Evolutionary conservation across 1,139 yeast genomes (phyloP).

Genomic region (Geotrichum histeridarum): DNA sequence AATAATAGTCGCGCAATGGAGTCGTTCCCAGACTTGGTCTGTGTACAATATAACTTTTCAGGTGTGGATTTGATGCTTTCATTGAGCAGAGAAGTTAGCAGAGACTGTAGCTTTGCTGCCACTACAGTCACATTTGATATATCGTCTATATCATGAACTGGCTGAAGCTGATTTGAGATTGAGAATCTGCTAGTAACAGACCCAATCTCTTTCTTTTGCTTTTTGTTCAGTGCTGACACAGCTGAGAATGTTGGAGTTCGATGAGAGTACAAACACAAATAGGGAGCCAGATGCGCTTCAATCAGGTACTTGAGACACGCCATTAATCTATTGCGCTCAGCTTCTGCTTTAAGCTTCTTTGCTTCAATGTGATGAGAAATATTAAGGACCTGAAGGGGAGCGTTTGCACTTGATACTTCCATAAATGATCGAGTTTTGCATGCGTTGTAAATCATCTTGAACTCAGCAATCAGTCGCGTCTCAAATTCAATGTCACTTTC

Average conservation of each 20-base stretch:
- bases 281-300: conserved; percentile 5
- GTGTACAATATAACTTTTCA: background rate
- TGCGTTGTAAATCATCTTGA: background rate
- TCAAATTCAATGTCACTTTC: conserved; percentile 7
- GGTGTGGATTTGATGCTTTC: background rate
- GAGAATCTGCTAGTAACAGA: background rate
- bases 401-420: background rate
- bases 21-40: conserved; percentile 6
- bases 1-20: conserved; percentile 4
- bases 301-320: conserved; percentile 7
- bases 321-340: conserved; percentile 2
- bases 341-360: background rate
- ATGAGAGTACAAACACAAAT: conserved; percentile 4
- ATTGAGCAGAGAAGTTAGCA: conserved; percentile 1
- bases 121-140: background rate
- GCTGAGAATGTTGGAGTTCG: background rate
- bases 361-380: background rate
- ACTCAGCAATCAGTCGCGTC: conserved; percentile 1
- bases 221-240: background rate
- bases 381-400: background rate
- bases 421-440: background rate
- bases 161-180: conserved; percentile 3
- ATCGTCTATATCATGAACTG: background rate
- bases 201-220: background rate
- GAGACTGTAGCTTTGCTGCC: background rate